These are phyloP conservation scores for Saccharomycopsis microspora DNA, from an alignment of 805 yeast species.

Conservation along the genomic window DNA sequence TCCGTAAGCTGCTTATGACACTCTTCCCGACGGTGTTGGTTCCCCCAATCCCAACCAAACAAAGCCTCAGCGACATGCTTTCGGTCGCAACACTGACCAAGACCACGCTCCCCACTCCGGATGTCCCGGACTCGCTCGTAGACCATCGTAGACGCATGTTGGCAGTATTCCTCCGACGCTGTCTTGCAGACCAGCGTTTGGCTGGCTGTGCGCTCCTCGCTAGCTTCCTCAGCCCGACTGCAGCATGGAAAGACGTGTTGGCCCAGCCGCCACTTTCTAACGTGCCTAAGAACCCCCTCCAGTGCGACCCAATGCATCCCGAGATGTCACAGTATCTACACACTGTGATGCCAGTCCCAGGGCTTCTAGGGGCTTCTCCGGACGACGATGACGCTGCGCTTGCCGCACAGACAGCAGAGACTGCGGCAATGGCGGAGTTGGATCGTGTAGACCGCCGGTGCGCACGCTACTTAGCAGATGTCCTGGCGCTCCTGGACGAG, in stretches of 20 bases:
- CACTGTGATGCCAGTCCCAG: constrained; percentile 13
- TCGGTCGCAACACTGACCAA: constrained; percentile 4
- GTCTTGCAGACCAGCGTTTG: constrained; percentile 46
- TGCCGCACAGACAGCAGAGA: constrained; percentile 5
- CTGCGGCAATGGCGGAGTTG: constrained; percentile 7
- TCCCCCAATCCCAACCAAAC: constrained; percentile 92
- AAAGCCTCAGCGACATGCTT: constrained; percentile 27
- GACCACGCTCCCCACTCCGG: neutral
- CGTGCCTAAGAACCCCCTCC: constrained; percentile 14
- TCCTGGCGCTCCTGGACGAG: constrained; percentile 10
- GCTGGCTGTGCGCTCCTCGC: constrained; percentile 51
- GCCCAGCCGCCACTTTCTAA: constrained; percentile 36
- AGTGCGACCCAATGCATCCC: constrained; percentile 16
- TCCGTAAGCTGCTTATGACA: constrained; percentile 59
- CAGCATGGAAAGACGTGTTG: constrained; percentile 72
- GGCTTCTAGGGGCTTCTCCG: neutral
- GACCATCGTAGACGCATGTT: constrained; percentile 69
- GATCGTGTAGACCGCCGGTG: constrained; percentile 12
- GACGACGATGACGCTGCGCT: constrained; percentile 7
- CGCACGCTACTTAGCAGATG: constrained; percentile 7
- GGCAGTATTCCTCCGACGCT: constrained; percentile 66
- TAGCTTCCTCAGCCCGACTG: constrained; percentile 76
- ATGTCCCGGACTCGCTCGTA: constrained; percentile 26
- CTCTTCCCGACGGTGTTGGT: constrained; percentile 72
- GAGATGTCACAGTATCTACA: constrained; percentile 10